Conservation (phyloP, 2,329 filamentous ascomycete species). For the Blastomyces gilchristii region DNA sequence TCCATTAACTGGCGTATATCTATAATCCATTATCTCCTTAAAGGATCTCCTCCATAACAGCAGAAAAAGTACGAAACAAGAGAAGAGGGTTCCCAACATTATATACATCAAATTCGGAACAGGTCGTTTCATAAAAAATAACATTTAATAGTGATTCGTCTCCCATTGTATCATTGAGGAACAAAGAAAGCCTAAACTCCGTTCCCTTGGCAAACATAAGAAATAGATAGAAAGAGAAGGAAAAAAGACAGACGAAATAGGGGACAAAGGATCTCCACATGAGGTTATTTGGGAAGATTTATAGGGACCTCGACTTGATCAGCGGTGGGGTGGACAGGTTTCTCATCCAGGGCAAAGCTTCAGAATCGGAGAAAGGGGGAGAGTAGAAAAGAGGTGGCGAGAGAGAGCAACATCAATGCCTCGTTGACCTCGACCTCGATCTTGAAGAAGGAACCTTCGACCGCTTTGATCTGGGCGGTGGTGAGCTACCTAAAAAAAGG, state of each 20-base stretch:
- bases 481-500: background rate
- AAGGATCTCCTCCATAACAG: background rate
- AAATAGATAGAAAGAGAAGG: background rate
- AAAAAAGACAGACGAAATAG: background rate
- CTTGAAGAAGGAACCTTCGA: background rate
- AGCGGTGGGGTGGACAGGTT: background rate
- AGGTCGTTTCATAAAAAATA: background rate
- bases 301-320: background rate
- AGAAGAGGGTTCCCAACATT: background rate
- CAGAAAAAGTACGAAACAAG: background rate
- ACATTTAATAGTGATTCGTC: background rate
- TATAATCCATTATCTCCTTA: background rate
- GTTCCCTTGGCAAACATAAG: background rate
- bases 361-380: background rate
- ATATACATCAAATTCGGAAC: background rate
- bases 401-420: background rate
- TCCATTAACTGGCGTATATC: no score
- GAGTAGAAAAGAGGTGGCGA: background rate
- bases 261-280: background rate
- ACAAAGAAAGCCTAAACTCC: background rate
- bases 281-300: background rate
- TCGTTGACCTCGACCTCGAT: conserved; percentile 1
- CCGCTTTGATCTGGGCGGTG: background rate
- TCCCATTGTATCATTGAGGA: no score
- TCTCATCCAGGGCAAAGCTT: background rate